Evolutionary conservation across 345 rosid species (phyloP).

Genomic region (Raphanus sativus): DNA sequence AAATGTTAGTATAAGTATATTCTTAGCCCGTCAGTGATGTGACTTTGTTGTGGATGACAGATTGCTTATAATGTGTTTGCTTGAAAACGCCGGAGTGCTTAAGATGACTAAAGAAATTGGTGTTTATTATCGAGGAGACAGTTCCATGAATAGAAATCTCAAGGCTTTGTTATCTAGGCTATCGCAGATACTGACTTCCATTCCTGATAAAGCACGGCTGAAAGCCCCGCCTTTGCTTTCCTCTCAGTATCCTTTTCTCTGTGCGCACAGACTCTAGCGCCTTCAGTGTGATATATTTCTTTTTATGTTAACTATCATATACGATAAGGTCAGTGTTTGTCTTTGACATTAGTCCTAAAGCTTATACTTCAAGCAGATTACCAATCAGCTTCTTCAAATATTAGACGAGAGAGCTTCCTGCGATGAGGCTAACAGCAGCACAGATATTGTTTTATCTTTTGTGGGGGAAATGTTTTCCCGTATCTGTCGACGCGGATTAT

Average conservation of each 20-base stretch:
- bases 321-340: constrained; percentile 27
- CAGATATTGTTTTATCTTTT: constrained; percentile 51
- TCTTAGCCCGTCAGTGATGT: constrained; percentile 12
- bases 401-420: constrained; percentile 43
- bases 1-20: background rate
- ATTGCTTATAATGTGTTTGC: constrained; percentile 71
- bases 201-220: constrained; percentile 86
- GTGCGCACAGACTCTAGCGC: background rate
- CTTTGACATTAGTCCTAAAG: constrained; percentile 57
- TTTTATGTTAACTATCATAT: constrained; percentile 11
- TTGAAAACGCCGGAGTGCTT: constrained; percentile 73
- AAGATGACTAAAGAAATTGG: constrained; percentile 60
- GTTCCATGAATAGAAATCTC: constrained; percentile 34
- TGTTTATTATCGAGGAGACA: constrained; percentile 31
- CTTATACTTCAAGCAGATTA: constrained; percentile 74
- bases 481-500: constrained; percentile 88
- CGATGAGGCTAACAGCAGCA: constrained; percentile 25
- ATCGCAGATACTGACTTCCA: constrained; percentile 73
- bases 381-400: constrained; percentile 60
- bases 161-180: constrained; percentile 53
- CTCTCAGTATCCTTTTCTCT: constrained; percentile 82
- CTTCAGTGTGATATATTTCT: constrained; percentile 12
- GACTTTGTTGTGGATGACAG: constrained; percentile 46
- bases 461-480: constrained; percentile 73
- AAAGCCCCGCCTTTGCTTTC: constrained; percentile 61